A percentile compares a stretch with the other conserved stretches of the same genome.
Evolutionary conservation across 1,284 basidiomycete genomes (phyloP).

Genomic region (Pholiota adiposa): DNA sequence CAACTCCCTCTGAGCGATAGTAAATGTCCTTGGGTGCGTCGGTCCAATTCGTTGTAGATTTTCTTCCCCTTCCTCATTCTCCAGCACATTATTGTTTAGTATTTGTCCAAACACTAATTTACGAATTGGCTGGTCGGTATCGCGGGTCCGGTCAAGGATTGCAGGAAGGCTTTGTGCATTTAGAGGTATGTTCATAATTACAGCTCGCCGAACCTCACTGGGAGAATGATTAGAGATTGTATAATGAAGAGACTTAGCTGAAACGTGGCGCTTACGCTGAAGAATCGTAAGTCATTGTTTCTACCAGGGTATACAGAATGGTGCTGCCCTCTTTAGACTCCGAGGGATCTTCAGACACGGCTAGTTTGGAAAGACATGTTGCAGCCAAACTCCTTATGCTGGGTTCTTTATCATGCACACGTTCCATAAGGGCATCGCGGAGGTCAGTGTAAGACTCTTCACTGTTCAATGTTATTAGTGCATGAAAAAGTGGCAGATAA

Average conservation of each 20-base stretch:
- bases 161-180: conserved; percentile 60
- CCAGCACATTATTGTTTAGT: conserved; percentile 46
- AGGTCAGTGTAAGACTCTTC: conserved; percentile 80
- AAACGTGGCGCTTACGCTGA: conserved; percentile 63
- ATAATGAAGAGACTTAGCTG: neutral
- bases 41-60: conserved; percentile 34
- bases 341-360: conserved; percentile 68
- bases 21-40: conserved; percentile 69
- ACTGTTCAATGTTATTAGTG: conserved; percentile 42
- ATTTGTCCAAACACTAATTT: conserved; percentile 79
- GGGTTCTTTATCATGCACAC: conserved; percentile 84
- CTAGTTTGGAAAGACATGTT: conserved; percentile 82
- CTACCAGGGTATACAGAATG: conserved; percentile 67
- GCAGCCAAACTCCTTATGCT: conserved; percentile 84
- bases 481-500: neutral
- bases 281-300: conserved; percentile 76
- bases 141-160: conserved; percentile 82
- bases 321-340: conserved; percentile 67
- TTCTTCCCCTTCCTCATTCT: conserved; percentile 23
- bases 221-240: conserved; percentile 4
- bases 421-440: conserved; percentile 71
- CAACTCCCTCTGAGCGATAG: conserved; percentile 75
- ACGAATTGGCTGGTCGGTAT: conserved; percentile 82
- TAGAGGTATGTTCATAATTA: conserved; percentile 77
- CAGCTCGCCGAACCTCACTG: conserved; percentile 88